Conservation (phyloP, 2,329 filamentous ascomycete genomes). For the Huntiella savannae region DNA sequence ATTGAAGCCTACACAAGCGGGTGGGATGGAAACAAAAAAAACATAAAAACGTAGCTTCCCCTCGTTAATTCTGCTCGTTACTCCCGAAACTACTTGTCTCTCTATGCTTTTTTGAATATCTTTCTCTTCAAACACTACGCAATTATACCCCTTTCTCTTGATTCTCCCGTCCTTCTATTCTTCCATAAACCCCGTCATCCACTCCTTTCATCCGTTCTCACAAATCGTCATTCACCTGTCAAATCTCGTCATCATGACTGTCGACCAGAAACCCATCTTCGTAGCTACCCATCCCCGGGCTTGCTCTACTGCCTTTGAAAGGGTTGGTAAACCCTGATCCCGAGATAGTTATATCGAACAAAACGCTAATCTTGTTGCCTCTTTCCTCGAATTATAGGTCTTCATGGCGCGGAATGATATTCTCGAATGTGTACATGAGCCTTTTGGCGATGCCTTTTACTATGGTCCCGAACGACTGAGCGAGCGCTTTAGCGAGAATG, state of each 20-base stretch:
- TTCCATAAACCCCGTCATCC: neutral
- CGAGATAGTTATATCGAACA: constrained; percentile 16
- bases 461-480: constrained; percentile 80
- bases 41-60: no score
- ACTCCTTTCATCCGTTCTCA: constrained; percentile 2
- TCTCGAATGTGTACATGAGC: constrained; percentile 76
- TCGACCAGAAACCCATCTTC: constrained; percentile 61
- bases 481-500: constrained; percentile 56
- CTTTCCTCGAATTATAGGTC: constrained; percentile 34
- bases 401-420: constrained; percentile 86
- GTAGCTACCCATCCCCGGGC: constrained; percentile 85
- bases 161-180: neutral
- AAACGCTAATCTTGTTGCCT: constrained; percentile 1
- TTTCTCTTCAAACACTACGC: no score
- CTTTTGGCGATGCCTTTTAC: constrained; percentile 93
- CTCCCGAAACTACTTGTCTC: no score
- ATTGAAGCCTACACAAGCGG: no score
- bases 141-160: neutral
- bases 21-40: no score
- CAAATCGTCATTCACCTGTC: no score
- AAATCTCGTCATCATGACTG: constrained; percentile 19
- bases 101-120: no score
- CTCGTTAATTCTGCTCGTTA: no score
- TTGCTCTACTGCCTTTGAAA: constrained; percentile 92
- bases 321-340: constrained; percentile 30